Evolutionary conservation across 1,284 basidiomycete genomes (phyloP), one percentile per base, ranked within the genome.

Genomic region (Rhodotorula sp.): DNA sequence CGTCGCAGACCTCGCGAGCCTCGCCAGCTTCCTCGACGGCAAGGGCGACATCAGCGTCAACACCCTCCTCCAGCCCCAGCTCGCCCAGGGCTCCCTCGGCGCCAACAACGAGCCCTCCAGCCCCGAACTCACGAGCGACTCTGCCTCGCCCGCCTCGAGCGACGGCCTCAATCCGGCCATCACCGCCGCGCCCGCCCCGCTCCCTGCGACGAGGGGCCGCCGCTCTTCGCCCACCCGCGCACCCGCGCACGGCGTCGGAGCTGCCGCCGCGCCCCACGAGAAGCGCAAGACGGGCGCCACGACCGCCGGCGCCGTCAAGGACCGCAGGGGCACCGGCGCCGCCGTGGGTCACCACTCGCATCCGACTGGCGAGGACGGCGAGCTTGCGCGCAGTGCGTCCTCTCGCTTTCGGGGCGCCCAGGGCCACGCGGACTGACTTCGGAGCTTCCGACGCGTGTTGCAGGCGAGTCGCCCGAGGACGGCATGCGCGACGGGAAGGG

Each of bases 391-490:
- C 50, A 71, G 70, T 71, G 34, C 55, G 70, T 64, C 12, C 8
- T 9, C 36, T 13, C 25, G 3, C 4, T 6, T 39, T n/a, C 34
- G 27, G 15, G 22, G 50, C 25, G 34, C 48, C 25, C 41, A 27
- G 17, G 3, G 25, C 21, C 25, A 2, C 34, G 17, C 29, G 32
- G 21, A 21, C 56, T 51, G 61, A 57, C 56, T 54, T 44, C 19
- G 48, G 15, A 27, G 39, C 10, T 34, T 39, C 39, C 1, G 34
- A 13, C 8, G 25, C 3, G n/a, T 1, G 2, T 5, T 22, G 19
- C 61, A 71, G 70, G 70, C 36, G 66, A 63, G 41, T 71, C 70
- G 12, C 70, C 70, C 36, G 70, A 71, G 46, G 62, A 55, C 61
- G 44, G 34, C 8, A 12, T 25, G 8, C 36, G 41, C 32, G 67